Base-by-base conservation (phyloP, 2,329 filamentous ascomycete genomes). In the Truncatella angustata region DNA sequence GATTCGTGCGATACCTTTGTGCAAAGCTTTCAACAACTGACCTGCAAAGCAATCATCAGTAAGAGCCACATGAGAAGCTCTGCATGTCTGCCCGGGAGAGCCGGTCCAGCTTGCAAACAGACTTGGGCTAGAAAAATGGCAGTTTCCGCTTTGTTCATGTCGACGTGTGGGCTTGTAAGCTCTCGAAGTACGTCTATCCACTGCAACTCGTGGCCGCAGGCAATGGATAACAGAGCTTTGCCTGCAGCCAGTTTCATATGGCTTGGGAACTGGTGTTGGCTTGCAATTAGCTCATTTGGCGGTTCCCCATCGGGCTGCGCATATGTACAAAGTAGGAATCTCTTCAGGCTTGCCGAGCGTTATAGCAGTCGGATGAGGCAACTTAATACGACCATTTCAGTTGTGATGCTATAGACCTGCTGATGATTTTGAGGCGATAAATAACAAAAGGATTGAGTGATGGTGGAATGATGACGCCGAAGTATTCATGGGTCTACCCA, bases 191-290 rank as follows among this genome's bases (percentile, higher is more conserved):
- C 24, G 5, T 26, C 21, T 24, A 49, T 39, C 47, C 47, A 49
- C 14, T 20, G 47, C 21, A 40, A 16, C 20, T 49, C 11, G 12
- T 49, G 30, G 4, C 47, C 47, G 18, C 26, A 42, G 2, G 47
- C 6, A 4, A 49, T n/a, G 7, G 47, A 49, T n/a, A 10, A 24
- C 23, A 49, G 36, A 4, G 47, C 47, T 11, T 42, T 49, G 11
- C 47, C 23, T n/a, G 40, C 47, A 3, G 21, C 47, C n/a, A 49
- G 35, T n/a, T 26, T 39, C 20, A 49, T 36, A 12, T 49, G 47
- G 23, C 34, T 23, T 12, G 47, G 47, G 12, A 26, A 49, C 16
- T 18, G 21, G 21, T 49, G 23, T n/a, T 49, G 47, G n/a, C 26
- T 28, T 1, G 47, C 47, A 4, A 49, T 35, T 3, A 40, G 23